phyloP scores from a whole-genome alignment of 345 rosid genomes.

The Balakata baccata region DNA sequence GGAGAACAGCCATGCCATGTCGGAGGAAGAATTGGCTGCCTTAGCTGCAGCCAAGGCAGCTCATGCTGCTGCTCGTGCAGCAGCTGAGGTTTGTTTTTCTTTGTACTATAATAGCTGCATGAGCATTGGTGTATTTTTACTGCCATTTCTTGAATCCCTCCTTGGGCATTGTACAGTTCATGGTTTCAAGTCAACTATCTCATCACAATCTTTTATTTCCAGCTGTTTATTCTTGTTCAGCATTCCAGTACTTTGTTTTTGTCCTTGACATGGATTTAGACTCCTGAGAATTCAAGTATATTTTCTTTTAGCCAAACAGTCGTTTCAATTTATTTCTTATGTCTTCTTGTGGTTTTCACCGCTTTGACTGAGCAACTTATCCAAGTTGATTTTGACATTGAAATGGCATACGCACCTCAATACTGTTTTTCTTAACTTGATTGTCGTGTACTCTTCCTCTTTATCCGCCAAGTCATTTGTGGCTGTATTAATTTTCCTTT shows the following conservation, averaged over 20 bases:
- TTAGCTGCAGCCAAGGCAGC: constrained; percentile 95
- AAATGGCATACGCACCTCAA: neutral
- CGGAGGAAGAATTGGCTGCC: constrained; percentile 91
- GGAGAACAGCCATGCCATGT: constrained; percentile 46
- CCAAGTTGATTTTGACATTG: neutral
- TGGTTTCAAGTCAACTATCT: neutral
- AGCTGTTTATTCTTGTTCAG: neutral
- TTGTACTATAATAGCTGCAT: constrained; percentile 3
- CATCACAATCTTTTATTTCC: neutral
- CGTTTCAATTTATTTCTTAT: neutral
- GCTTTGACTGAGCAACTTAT: neutral
- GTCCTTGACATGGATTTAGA: neutral
- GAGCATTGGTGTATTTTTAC: neutral
- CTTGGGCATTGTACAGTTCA: neutral
- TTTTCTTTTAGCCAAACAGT: neutral
- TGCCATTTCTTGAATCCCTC: constrained; percentile 1
- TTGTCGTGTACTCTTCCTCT: neutral
- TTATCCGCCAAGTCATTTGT: neutral
- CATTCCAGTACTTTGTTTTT: neutral
- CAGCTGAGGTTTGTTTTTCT: constrained; percentile 60
- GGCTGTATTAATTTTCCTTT: neutral
- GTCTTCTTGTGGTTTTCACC: neutral
- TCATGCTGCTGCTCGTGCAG: constrained; percentile 41
- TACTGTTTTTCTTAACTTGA: neutral
- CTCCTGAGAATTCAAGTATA: neutral